Conservation (phyloP, 2,329 filamentous ascomycete genomes). For the Fusarium illudens region DNA sequence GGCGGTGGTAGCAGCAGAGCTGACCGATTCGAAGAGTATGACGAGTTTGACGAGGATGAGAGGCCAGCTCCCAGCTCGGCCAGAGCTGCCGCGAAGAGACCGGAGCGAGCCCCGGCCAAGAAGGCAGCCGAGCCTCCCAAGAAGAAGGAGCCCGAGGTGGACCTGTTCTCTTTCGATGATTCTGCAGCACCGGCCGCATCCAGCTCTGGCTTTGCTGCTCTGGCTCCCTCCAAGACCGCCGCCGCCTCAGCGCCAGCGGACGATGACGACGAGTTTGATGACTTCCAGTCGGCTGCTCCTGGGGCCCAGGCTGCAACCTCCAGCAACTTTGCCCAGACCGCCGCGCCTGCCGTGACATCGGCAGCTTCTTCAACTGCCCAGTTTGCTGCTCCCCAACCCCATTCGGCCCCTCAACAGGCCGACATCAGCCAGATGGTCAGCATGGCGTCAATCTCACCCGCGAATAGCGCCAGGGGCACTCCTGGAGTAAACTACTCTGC, state of each 20-base stretch:
- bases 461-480: conserved; percentile 64
- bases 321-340: conserved; percentile 48
- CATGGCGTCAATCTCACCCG: conserved; percentile 82
- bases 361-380: conserved; percentile 67
- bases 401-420: conserved; percentile 82
- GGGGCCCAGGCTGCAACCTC: conserved; percentile 57
- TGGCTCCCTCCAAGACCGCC: conserved; percentile 44
- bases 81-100: conserved; percentile 49
- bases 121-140: conserved; percentile 72
- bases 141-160: conserved; percentile 86
- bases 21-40: conserved; percentile 94
- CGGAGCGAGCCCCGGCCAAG: conserved; percentile 46
- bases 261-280: conserved; percentile 91
- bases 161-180: conserved; percentile 94
- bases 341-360: conserved; percentile 59
- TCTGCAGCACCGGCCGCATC: conserved; percentile 56
- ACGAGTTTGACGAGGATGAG: conserved; percentile 87
- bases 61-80: conserved; percentile 57
- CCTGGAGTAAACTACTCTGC: conserved; percentile 71
- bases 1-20: conserved; percentile 62
- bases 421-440: conserved; percentile 82
- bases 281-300: conserved; percentile 89
- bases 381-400: conserved; percentile 83
- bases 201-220: conserved; percentile 57
- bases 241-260: conserved; percentile 49